Evolutionary conservation across 225 moss, liverwort and hornwort genomes (phyloP), one percentile per base, ranked within the genome.

Genomic region (Pseudoscleropodium purum): DNA sequence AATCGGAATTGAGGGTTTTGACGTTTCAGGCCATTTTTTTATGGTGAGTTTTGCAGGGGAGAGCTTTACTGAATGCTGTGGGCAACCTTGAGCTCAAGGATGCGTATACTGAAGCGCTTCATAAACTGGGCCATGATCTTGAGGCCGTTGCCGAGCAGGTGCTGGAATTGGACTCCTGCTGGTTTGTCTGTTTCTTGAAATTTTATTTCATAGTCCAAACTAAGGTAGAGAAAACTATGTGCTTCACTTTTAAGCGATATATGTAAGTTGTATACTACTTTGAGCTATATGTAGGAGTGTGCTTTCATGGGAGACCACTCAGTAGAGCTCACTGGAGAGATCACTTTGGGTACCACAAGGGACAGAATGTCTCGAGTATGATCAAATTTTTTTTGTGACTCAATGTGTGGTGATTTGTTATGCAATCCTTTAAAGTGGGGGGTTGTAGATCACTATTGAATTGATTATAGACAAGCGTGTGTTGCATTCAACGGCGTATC

Each of bases 141-240:
- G 98, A 99, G 86, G 93, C 92, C 80, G 94, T 99, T 34, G 95
- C 96, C 43, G 96, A 97, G 90, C 96, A 97, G 97, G 98, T 96
- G 66, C 57, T 76, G 61, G 61, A 86, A 47, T 75, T 86, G 57
- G 8, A 82, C 39, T 70, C 20, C 23, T 30, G 29, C 66, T 79
- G 60, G 47, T 61, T 68, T 15, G 39, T 83, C 39, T 37, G n/a
- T 30, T 60, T 31, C 33, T 41, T 65, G 67, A 64, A 67, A 37
- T 65, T 66, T 66, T 51, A 36, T 67, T 67, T 51, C 66, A 49
- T 67, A 37, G 51, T 83, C 67, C 18, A 83, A 83, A 26, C 23
- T 23, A 15, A 47, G 31, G 47, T 34, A 13, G 30, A 20, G 61
- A 14, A 80, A 7, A 59, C 61, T 14, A 41, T 43, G 43, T 81